phyloP scores from a whole-genome alignment of 164 flowering plant genomes.

The Piper betle region DNA sequence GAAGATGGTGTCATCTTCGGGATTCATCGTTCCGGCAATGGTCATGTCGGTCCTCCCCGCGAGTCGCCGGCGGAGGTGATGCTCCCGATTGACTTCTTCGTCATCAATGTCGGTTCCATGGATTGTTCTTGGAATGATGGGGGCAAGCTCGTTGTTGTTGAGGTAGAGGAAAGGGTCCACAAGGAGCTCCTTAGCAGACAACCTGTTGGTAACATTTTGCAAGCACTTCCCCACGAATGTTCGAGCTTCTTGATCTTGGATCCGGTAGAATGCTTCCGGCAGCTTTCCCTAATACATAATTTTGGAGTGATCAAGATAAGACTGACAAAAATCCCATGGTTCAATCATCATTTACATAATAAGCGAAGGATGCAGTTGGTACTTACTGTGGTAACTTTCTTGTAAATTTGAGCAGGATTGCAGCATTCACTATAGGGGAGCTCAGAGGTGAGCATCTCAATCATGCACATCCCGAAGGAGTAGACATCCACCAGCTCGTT shows the following conservation, averaged over 20 bases:
- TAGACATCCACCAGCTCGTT: conserved; percentile 82
- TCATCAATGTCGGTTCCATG: background rate
- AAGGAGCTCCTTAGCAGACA: conserved; percentile 54
- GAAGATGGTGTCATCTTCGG: conserved; percentile 49
- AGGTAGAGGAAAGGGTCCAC: conserved; percentile 52
- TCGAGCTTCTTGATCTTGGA: conserved; percentile 47
- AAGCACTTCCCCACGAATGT: conserved; percentile 59
- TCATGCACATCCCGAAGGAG: conserved; percentile 88
- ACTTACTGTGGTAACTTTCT: conserved; percentile 83
- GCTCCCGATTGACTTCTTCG: background rate
- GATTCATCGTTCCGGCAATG: conserved; percentile 60
- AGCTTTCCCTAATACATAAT: conserved; percentile 45
- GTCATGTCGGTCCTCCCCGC: conserved; percentile 33
- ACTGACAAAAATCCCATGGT: background rate
- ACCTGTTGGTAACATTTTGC: conserved; percentile 44
- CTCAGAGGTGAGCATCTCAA: conserved; percentile 86
- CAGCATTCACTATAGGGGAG: conserved; percentile 82
- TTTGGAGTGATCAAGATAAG: no score
- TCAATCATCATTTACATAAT: background rate
- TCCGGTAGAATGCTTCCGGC: conserved; percentile 51
- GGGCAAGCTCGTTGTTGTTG: conserved; percentile 20
- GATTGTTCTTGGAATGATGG: background rate
- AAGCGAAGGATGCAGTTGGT: background rate
- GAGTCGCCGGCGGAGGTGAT: background rate
- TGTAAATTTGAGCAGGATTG: conserved; percentile 89